Evolutionary conservation across 305 asterid genomes (phyloP), one percentile per base, ranked within the genome.

Genomic region (Fraxinus angustifolia): DNA sequence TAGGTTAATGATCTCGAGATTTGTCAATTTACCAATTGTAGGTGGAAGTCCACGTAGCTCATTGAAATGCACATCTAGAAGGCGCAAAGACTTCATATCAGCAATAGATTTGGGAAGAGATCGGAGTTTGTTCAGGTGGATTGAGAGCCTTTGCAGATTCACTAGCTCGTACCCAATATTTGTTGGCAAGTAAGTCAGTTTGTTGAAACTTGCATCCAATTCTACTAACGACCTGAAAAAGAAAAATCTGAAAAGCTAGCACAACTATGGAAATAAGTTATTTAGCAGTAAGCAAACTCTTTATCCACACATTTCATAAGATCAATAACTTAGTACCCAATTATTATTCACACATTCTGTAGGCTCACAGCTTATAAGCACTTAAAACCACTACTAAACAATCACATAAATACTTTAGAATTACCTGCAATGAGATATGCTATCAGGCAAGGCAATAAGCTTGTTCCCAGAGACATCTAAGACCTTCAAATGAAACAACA

Each of bases 381-480:
- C 71, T 60, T 60, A 21, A 12, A 62, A 62, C n/a, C 10, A 23
- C 16, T 62, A 23, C 30, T 34, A 21, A 62, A 8, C 4, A 62
- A 14, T n/a, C 16, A 42, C 73, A 40, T 7, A 50, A 45, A 56
- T 65, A 79, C 73, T 74, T 21, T 62, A 80, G 75, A 35, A 62
- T 84, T 80, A 93, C 99, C 97, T 90, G 98, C 99, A 96, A 36
- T 91, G 97, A 81, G 89, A 94, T 79, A 96, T 92, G 89, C 98
- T 91, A 88, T 96, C 97, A 8, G 99, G 97, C 85, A 96, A 91
- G 78, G 93, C 85, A 35, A 81, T 82, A 60, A 96, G 97, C 88
- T 88, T 90, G 93, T 94, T 96, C 36, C 92, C 86, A 7, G 98
- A 96, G 71, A 92, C 88, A 85, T 96, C 89, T 71, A 96, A 80